These are phyloP conservation scores for Conoideocrella luteorostrata DNA, from an alignment of 2,329 filamentous ascomycete species.

Conservation along the genomic window DNA sequence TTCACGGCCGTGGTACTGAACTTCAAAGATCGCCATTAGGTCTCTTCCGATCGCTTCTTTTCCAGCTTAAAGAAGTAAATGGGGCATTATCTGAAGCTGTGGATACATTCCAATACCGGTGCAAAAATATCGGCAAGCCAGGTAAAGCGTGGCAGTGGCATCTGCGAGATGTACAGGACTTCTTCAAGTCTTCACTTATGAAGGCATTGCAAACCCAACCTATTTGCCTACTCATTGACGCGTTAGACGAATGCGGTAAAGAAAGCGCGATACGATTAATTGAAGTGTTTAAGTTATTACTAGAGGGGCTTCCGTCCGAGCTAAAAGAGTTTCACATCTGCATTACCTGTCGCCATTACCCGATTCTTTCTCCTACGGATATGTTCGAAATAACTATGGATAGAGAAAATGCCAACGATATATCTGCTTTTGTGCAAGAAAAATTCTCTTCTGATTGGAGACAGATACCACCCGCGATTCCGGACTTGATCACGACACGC, in stretches of 20 bases:
- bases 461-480: background rate
- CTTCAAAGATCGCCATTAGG: no score
- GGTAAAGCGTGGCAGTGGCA: background rate
- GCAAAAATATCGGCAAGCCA: background rate
- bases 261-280: conserved; percentile 15
- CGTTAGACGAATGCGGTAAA: conserved; percentile 27
- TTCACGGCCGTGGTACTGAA: no score
- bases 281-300: conserved; percentile 13
- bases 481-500: conserved; percentile 15
- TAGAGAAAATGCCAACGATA: conserved; percentile 23
- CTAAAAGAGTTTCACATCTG: conserved; percentile 19
- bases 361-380: conserved; percentile 15
- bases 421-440: conserved; percentile 20
- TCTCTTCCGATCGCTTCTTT: no score
- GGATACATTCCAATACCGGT: no score
- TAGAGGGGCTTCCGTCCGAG: background rate
- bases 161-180: background rate
- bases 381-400: conserved; percentile 23
- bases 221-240: conserved; percentile 27
- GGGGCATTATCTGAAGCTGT: no score
- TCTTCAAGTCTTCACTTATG: conserved; percentile 14
- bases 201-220: conserved; percentile 13
- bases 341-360: conserved; percentile 26
- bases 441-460: conserved; percentile 11
- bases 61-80: no score